A percentile compares a stretch with the other conserved stretches of the same genome.
phyloP scores from a whole-genome alignment of 805 yeast species.

The Spathaspora passalidarum region DNA sequence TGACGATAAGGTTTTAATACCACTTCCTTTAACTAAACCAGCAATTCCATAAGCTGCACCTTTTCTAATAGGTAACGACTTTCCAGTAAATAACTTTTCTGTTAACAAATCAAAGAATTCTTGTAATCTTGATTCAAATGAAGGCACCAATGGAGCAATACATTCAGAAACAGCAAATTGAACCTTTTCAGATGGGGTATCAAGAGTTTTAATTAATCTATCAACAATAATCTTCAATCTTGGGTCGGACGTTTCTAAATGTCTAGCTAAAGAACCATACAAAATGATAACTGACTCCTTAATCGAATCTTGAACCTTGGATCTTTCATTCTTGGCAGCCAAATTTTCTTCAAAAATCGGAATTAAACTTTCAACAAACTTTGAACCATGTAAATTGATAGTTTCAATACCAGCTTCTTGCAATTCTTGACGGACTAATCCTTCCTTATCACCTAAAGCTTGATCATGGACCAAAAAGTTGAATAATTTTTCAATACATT shows the following conservation, averaged over 20 bases:
- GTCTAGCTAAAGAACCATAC: slow-evolving; percentile 89
- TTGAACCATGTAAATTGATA: slow-evolving; percentile 62
- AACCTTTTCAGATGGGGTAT: slow-evolving; percentile 86
- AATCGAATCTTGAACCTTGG: slow-evolving; percentile 54
- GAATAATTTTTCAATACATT: slow-evolving; percentile 52
- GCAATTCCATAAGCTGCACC: slow-evolving; percentile 98
- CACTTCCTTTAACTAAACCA: slow-evolving; percentile 88
- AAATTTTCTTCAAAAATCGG: slow-evolving; percentile 77
- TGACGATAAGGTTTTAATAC: slow-evolving; percentile 72
- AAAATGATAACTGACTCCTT: slow-evolving; percentile 80
- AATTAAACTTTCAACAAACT: slow-evolving; percentile 67
- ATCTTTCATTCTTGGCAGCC: slow-evolving; percentile 45
- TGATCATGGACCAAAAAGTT: slow-evolving; percentile 57
- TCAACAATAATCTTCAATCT: slow-evolving; percentile 66
- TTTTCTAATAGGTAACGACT: slow-evolving; percentile 54
- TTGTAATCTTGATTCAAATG: slow-evolving; percentile 49
- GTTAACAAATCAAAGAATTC: slow-evolving; percentile 57
- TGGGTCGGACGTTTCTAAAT: slow-evolving; percentile 62
- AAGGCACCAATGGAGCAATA: slow-evolving; percentile 74
- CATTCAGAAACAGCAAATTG: slow-evolving; percentile 86
- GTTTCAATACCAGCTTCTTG: slow-evolving; percentile 86
- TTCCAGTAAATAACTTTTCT: slow-evolving; percentile 55
- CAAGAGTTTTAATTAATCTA: slow-evolving; percentile 69
- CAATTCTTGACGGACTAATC: slow-evolving; percentile 72
- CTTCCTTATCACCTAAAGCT: slow-evolving; percentile 74